phyloP scores from a whole-genome alignment of 257 asterid species.

The Paraleonurus japonicus region DNA sequence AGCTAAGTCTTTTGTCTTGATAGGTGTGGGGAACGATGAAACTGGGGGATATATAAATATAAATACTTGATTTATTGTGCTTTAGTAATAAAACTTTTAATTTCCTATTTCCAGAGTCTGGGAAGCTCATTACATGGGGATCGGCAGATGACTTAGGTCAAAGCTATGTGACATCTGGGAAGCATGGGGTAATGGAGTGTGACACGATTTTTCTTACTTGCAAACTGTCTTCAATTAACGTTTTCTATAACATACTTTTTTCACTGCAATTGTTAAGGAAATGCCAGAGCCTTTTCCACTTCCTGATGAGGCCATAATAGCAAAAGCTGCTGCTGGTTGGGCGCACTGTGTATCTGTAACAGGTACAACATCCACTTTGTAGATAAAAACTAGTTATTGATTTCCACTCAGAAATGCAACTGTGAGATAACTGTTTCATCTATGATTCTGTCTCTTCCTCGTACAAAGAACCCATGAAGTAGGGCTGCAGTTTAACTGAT shows the following conservation, averaged over 20 bases:
- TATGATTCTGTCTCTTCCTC: not conserved
- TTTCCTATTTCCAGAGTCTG: constrained; percentile 54
- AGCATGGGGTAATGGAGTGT: constrained; percentile 75
- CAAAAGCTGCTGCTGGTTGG: constrained; percentile 93
- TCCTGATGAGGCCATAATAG: constrained; percentile 59
- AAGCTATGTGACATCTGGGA: constrained; percentile 93
- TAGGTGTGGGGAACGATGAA: not conserved
- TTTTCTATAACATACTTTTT: constrained; percentile 37
- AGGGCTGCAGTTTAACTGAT: not conserved
- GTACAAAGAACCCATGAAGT: not conserved
- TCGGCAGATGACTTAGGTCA: constrained; percentile 92
- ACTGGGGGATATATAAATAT: constrained; percentile 1
- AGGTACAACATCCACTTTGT: constrained; percentile 39
- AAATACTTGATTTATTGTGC: not conserved
- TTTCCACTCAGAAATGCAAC: not conserved
- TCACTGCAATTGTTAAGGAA: constrained; percentile 65
- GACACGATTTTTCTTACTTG: constrained; percentile 6
- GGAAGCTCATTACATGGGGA: constrained; percentile 98
- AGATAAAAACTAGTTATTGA: not conserved
- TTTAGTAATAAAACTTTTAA: not conserved
- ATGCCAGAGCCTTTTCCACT: constrained; percentile 98
- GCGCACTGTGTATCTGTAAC: constrained; percentile 89
- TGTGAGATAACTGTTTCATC: not conserved
- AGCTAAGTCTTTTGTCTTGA: not conserved
- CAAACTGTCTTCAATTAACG: constrained; percentile 9